phyloP scores from a whole-genome alignment of 257 asterid species.

The Primulina tabacum region DNA sequence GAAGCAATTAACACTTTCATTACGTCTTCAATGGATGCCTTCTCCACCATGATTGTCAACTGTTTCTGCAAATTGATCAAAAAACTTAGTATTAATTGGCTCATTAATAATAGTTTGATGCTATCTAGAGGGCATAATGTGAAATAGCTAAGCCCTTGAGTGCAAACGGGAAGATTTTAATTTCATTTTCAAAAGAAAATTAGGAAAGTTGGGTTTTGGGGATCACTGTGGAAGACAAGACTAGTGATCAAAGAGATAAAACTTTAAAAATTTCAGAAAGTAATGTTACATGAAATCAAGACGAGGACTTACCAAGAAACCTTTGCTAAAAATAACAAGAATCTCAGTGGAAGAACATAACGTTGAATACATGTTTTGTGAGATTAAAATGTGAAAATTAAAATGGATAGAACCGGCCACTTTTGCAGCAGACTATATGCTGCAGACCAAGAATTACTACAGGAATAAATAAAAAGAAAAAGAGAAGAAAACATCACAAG shows the following conservation, averaged over 20 bases:
- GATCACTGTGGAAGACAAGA: constrained; percentile 54
- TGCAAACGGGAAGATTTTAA: constrained; percentile 37
- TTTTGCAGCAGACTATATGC: constrained; percentile 23
- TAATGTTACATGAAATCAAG: constrained; percentile 53
- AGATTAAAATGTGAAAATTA: constrained; percentile 15
- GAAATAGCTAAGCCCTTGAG: constrained; percentile 1
- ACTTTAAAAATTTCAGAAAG: constrained; percentile 47
- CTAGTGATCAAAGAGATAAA: constrained; percentile 45
- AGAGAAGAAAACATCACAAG: constrained; percentile 24
- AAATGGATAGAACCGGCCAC: constrained; percentile 4
- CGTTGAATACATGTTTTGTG: not conserved
- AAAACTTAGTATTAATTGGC: not conserved
- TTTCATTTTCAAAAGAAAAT: constrained; percentile 34
- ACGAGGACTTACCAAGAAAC: constrained; percentile 30
- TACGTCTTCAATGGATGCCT: constrained; percentile 90
- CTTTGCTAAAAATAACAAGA: constrained; percentile 22
- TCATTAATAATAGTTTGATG: too few relatives aligned
- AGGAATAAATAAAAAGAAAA: constrained; percentile 10
- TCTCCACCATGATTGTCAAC: constrained; percentile 79
- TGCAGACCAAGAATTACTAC: constrained; percentile 18
- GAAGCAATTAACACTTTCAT: constrained; percentile 91
- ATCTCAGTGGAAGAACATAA: not conserved
- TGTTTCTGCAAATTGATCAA: constrained; percentile 55
- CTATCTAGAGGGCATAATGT: not conserved
- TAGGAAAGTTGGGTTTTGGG: constrained; percentile 43